A percentile compares a stretch with the other conserved stretches of the same genome.
Conservation (phyloP, 805 yeast genomes). For the Brettanomyces nanus region DNA sequence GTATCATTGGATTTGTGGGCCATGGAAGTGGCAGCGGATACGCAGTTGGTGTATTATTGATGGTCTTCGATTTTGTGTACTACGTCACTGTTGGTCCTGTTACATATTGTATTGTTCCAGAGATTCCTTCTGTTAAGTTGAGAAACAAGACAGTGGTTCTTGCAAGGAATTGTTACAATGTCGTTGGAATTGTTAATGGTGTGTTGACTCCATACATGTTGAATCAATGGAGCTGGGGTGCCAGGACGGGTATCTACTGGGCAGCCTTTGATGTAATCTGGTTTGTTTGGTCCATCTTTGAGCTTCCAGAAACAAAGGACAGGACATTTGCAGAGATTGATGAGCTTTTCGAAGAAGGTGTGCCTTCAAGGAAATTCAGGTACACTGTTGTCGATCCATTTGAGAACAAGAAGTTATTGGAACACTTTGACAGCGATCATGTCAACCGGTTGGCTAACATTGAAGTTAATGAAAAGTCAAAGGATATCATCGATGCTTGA, state of each 20-base stretch:
- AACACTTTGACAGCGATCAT: too few species aligned
- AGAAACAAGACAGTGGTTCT: conserved; percentile 34
- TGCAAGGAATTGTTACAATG: conserved; percentile 26
- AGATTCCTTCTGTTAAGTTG: conserved; percentile 31
- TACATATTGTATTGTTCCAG: conserved; percentile 31
- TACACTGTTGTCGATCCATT: conserved; percentile 15
- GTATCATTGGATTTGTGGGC: conserved; percentile 3
- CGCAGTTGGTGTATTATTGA: conserved; percentile 6
- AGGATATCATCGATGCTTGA: too few species aligned
- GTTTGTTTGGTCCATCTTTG: conserved; percentile 25
- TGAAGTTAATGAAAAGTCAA: too few species aligned
- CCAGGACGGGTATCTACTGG: conserved; percentile 42
- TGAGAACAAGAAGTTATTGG: too few species aligned
- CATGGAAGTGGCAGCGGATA: background rate
- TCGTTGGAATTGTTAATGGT: conserved; percentile 25
- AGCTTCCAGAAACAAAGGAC: conserved; percentile 32
- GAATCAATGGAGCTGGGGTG: conserved; percentile 39
- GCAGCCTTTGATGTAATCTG: conserved; percentile 28
- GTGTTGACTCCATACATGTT: conserved; percentile 41
- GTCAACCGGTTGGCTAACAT: too few species aligned
- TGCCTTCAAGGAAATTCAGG: conserved; percentile 27
- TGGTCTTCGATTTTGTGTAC: conserved; percentile 18
- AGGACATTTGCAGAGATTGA: conserved; percentile 32
- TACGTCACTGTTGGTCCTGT: conserved; percentile 34
- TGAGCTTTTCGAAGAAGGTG: conserved; percentile 25